A percentile compares a stretch with the other conserved stretches of the same genome.
Evolutionary conservation across 2,329 filamentous ascomycete species (phyloP).

Genomic region (Ophiostoma australiae): DNA sequence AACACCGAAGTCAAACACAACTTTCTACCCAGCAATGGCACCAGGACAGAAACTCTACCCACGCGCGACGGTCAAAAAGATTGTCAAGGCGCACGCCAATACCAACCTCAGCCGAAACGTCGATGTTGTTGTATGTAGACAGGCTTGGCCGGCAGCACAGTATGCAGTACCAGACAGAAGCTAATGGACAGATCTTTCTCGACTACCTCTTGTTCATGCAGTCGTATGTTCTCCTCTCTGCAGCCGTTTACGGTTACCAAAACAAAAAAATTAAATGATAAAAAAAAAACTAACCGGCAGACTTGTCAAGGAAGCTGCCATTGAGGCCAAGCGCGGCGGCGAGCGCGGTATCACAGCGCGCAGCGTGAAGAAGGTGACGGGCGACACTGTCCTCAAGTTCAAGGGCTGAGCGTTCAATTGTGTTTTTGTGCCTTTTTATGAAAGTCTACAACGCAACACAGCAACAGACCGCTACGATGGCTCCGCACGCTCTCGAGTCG

Average conservation of each 20-base stretch:
- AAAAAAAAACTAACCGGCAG: conserved; percentile 39
- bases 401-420: conserved; percentile 49
- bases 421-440: no score
- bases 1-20: neutral
- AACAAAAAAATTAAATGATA: neutral
- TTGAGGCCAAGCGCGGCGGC: conserved; percentile 67
- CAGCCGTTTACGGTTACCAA: neutral
- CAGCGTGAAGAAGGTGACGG: conserved; percentile 71
- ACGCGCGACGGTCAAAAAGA: conserved; percentile 78
- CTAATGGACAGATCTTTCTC: conserved; percentile 62
- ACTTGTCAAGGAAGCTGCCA: conserved; percentile 72
- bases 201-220: conserved; percentile 81
- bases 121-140: conserved; percentile 65
- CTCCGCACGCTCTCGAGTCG: neutral
- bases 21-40: conserved; percentile 39
- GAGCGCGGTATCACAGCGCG: conserved; percentile 70
- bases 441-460: neutral
- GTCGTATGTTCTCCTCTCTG: conserved; percentile 39
- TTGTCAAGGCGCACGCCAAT: conserved; percentile 82
- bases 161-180: neutral
- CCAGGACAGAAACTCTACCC: conserved; percentile 73
- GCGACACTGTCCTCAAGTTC: conserved; percentile 63
- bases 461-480: neutral
- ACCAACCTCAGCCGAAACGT: conserved; percentile 77
- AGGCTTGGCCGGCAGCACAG: neutral